These are phyloP conservation scores for Chlamydomonas reinhardtii DNA, from an alignment of 163 green algal species.

Conservation along the genomic window DNA sequence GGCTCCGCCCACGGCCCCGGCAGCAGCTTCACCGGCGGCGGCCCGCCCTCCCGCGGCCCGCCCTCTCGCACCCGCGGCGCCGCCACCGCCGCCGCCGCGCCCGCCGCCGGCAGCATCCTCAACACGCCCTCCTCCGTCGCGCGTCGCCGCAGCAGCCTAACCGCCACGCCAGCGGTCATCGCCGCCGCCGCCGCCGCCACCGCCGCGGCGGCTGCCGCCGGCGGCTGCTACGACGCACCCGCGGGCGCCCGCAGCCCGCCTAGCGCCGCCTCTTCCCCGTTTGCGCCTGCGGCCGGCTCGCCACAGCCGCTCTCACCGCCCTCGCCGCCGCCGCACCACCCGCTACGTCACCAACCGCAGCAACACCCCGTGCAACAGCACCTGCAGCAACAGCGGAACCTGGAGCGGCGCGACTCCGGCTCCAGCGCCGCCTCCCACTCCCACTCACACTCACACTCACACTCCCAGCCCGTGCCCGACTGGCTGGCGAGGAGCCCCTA, in stretches of 20 bases:
- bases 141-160: constrained; percentile 1
- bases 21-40: background rate
- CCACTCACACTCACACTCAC: background rate
- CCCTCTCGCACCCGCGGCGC: background rate
- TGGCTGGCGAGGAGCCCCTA: constrained; percentile 22
- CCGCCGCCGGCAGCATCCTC: background rate
- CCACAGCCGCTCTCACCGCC: too few species aligned
- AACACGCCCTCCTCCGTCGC: background rate
- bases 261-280: background rate
- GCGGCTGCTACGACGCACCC: background rate
- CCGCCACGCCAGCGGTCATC: background rate
- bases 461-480: background rate
- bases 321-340: background rate
- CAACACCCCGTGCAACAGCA: background rate
- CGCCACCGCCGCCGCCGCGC: too few species aligned
- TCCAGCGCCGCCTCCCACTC: background rate
- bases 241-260: background rate
- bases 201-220: background rate
- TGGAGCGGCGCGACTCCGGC: background rate
- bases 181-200: background rate
- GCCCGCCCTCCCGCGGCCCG: background rate
- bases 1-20: too few species aligned
- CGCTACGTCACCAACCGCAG: background rate
- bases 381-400: background rate
- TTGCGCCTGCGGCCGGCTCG: background rate